Evolutionary conservation across 2,329 filamentous ascomycete genomes (phyloP).

Genomic region (Pseudocercospora eumusae): DNA sequence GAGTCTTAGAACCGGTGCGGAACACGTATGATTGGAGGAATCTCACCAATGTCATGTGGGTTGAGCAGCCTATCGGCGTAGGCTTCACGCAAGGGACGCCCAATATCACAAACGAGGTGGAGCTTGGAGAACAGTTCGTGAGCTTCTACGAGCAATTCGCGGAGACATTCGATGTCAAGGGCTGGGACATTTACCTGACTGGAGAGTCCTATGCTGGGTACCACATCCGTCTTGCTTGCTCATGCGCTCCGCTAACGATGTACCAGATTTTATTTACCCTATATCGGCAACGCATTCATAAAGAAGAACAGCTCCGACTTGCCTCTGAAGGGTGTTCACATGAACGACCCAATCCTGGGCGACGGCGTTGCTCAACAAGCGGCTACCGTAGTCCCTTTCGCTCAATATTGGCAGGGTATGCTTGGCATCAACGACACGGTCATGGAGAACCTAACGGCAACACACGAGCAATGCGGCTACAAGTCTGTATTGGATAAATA

Average conservation of each 20-base stretch:
- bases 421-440: constrained; percentile 49
- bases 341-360: constrained; percentile 49
- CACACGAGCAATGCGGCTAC: constrained; percentile 43
- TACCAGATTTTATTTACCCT: constrained; percentile 25
- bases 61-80: constrained; percentile 55
- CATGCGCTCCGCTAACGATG: background rate
- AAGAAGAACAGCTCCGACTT: constrained; percentile 32
- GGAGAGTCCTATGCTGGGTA: constrained; percentile 25
- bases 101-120: constrained; percentile 42
- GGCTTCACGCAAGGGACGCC: constrained; percentile 46
- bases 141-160: constrained; percentile 55
- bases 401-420: constrained; percentile 38
- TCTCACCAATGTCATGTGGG: constrained; percentile 74
- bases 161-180: constrained; percentile 51
- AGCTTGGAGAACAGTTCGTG: constrained; percentile 46
- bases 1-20: background rate
- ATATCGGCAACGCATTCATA: constrained; percentile 37
- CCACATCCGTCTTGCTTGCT: background rate
- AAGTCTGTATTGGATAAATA: constrained; percentile 54
- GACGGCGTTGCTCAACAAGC: constrained; percentile 45
- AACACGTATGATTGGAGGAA: constrained; percentile 43
- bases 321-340: constrained; percentile 39
- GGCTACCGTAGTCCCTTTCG: constrained; percentile 11
- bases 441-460: constrained; percentile 40
- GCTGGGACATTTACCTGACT: constrained; percentile 49